A percentile compares a stretch with the other conserved stretches of the same genome.
Evolutionary conservation across 1,139 yeast genomes (phyloP).

Genomic region (Pichia sp.): DNA sequence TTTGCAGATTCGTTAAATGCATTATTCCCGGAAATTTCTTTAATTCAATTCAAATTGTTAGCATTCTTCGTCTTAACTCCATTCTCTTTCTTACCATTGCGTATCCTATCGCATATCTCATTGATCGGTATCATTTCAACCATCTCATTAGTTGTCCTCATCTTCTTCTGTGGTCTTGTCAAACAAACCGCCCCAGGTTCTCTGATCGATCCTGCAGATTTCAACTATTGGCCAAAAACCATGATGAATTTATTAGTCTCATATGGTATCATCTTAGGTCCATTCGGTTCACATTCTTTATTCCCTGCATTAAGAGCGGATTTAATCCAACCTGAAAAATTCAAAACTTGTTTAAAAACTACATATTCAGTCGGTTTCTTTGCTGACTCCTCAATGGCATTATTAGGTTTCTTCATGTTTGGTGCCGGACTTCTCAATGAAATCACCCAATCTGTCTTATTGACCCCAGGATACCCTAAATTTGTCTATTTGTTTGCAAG

Average conservation of each 20-base stretch:
- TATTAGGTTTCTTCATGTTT: conserved; percentile 57
- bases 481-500: conserved; percentile 51
- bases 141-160: conserved; percentile 39
- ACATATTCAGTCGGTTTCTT: conserved; percentile 45
- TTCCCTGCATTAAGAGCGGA: conserved; percentile 59
- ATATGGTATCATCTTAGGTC: conserved; percentile 58
- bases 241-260: conserved; percentile 44
- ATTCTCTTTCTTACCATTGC: conserved; percentile 45
- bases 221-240: conserved; percentile 46
- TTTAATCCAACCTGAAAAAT: conserved; percentile 48
- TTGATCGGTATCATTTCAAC: conserved; percentile 50
- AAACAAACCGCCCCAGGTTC: conserved; percentile 48
- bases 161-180: conserved; percentile 44
- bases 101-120: conserved; percentile 46
- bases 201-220: conserved; percentile 39
- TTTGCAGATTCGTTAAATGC: conserved; percentile 53
- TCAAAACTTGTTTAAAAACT: conserved; percentile 33
- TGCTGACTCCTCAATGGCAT: conserved; percentile 55
- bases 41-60: conserved; percentile 40
- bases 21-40: conserved; percentile 39
- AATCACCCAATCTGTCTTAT: conserved; percentile 49
- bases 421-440: conserved; percentile 53
- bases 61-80: conserved; percentile 44
- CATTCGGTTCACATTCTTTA: conserved; percentile 63
- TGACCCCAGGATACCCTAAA: conserved; percentile 51